Conservation (phyloP, 345 rosid genomes). For the Citrus hindsii region DNA sequence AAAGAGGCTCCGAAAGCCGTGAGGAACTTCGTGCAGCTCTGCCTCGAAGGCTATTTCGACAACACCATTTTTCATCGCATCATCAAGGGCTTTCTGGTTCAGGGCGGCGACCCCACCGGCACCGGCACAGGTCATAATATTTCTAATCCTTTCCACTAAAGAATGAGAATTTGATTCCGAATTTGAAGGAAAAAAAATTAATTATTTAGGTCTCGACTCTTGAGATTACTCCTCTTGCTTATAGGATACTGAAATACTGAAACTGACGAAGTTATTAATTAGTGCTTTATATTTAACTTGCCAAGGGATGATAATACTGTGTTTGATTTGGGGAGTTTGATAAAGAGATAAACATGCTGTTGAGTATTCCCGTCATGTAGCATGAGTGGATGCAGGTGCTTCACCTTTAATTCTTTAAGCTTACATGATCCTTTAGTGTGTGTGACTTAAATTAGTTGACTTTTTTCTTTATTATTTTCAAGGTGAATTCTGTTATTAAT, state of each 20-base stretch:
- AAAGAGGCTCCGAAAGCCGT: slow-evolving; percentile 93
- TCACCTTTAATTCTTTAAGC: background rate
- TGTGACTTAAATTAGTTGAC: background rate
- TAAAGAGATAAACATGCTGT: background rate
- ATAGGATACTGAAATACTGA: background rate
- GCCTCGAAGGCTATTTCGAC: slow-evolving; percentile 89
- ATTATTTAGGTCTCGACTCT: background rate
- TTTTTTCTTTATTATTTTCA: background rate
- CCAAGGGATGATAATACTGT: background rate
- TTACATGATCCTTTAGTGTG: background rate
- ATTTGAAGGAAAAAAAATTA: no score
- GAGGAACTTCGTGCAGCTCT: slow-evolving; percentile 88
- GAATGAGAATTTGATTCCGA: background rate
- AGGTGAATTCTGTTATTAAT: background rate
- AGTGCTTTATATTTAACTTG: background rate
- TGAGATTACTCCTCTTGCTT: background rate
- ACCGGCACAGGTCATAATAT: slow-evolving; percentile 56
- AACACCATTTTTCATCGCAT: slow-evolving; percentile 88
- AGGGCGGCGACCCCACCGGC: slow-evolving; percentile 91
- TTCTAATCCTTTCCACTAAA: background rate
- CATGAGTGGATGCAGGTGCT: background rate
- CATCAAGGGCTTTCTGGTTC: slow-evolving; percentile 82
- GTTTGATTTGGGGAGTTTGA: background rate
- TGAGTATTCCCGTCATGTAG: background rate
- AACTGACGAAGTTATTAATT: background rate